Conservation (phyloP, 805 yeast genomes). For the Spathaspora sp. region DNA sequence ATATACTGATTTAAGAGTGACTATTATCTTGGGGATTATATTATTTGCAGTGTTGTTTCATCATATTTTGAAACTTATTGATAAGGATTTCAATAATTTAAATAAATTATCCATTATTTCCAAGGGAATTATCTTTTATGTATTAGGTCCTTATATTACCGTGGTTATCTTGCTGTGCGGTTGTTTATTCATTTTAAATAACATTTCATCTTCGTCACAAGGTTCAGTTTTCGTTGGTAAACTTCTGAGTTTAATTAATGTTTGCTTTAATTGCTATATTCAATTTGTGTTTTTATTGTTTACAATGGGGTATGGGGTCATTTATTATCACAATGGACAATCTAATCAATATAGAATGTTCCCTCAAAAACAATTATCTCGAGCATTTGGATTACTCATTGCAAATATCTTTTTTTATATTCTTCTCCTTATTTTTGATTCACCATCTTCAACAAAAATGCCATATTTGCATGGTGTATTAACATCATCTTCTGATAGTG, state of each 20-base stretch:
- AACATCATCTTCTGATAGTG: not conserved
- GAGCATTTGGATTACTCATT: constrained; percentile 1
- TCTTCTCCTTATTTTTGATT: constrained; percentile 11
- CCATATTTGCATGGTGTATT: not conserved
- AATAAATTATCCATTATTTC: constrained; percentile 25
- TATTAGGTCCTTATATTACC: constrained; percentile 17
- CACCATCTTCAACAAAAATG: not conserved
- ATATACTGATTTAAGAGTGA: constrained; percentile 14
- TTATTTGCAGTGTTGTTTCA: constrained; percentile 19
- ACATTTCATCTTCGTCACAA: constrained; percentile 2
- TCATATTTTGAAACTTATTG: constrained; percentile 22
- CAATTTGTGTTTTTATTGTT: constrained; percentile 19
- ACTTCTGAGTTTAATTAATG: not conserved
- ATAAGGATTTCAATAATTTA: constrained; percentile 23
- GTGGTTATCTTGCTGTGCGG: constrained; percentile 2
- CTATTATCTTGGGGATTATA: constrained; percentile 12
- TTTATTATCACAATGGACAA: constrained; percentile 21
- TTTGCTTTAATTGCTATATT: constrained; percentile 5
- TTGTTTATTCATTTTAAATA: constrained; percentile 11
- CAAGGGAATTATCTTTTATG: constrained; percentile 22
- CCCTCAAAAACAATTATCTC: constrained; percentile 11
- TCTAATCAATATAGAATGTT: constrained; percentile 21
- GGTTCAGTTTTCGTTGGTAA: not conserved
- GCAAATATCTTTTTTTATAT: constrained; percentile 2
- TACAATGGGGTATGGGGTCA: constrained; percentile 34